These are phyloP conservation scores for Crucihimalaya himalaica DNA, from an alignment of 345 rosid species.

Conservation along the genomic window DNA sequence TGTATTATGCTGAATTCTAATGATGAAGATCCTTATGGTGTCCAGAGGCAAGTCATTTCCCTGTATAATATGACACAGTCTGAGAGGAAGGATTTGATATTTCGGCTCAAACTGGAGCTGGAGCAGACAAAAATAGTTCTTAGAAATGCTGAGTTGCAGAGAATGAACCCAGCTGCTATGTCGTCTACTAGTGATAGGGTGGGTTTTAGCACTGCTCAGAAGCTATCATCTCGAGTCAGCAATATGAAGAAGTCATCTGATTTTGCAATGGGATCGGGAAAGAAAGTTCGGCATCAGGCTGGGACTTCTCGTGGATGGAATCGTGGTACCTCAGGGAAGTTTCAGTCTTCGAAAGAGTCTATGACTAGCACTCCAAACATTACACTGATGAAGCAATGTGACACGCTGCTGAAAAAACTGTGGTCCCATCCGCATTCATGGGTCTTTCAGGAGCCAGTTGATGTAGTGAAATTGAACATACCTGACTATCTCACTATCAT, in stretches of 20 bases:
- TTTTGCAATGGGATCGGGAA: slow-evolving; percentile 48
- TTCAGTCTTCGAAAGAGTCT: slow-evolving; percentile 51
- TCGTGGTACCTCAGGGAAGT: slow-evolving; percentile 58
- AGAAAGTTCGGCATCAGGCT: slow-evolving; percentile 51
- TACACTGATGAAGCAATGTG: slow-evolving; percentile 82
- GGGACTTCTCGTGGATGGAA: slow-evolving; percentile 48
- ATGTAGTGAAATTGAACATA: slow-evolving; percentile 68
- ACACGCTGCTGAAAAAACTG: slow-evolving; percentile 60
- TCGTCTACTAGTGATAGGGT: slow-evolving; percentile 71
- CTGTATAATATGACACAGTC: slow-evolving; percentile 57
- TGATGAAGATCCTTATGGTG: slow-evolving; percentile 55
- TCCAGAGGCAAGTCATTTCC: slow-evolving; percentile 64
- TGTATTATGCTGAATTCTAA: slow-evolving; percentile 55
- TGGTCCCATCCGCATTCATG: slow-evolving; percentile 81
- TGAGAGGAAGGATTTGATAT: slow-evolving; percentile 67
- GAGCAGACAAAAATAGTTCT: slow-evolving; percentile 65
- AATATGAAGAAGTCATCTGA: slow-evolving; percentile 49
- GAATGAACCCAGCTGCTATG: slow-evolving; percentile 45
- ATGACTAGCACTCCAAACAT: slow-evolving; percentile 47
- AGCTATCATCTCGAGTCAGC: slow-evolving; percentile 38
- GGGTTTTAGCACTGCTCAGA: slow-evolving; percentile 60
- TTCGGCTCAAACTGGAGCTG: slow-evolving; percentile 63
- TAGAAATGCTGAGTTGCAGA: slow-evolving; percentile 62
- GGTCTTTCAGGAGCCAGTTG: slow-evolving; percentile 90
- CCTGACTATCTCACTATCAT: slow-evolving; percentile 82